Conservation (phyloP, 2,329 filamentous ascomycete genomes). For the Calonectria honghensis region DNA sequence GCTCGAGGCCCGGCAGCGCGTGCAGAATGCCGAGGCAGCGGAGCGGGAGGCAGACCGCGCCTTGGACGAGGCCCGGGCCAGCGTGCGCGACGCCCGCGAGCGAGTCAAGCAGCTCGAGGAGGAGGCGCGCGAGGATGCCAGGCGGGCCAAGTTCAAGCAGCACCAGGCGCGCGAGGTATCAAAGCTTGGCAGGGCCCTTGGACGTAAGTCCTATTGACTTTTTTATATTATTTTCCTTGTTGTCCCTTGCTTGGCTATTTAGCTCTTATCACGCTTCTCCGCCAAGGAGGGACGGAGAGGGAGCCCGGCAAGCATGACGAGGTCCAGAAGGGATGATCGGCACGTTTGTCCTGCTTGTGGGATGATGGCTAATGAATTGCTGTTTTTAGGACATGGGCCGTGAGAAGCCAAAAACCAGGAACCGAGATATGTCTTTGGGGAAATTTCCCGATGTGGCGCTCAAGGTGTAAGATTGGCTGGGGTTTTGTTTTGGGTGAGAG, state of each 20-base stretch:
- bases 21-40: constrained; percentile 77
- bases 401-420: constrained; percentile 16
- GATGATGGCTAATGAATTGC: constrained; percentile 28
- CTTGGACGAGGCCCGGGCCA: constrained; percentile 72
- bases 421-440: constrained; percentile 19
- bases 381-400: constrained; percentile 40
- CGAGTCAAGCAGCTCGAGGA: constrained; percentile 78
- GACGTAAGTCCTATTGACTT: constrained; percentile 70
- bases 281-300: background rate
- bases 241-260: background rate
- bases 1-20: constrained; percentile 75
- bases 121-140: constrained; percentile 79
- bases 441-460: constrained; percentile 34
- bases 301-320: background rate
- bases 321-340: constrained; percentile 15
- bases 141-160: constrained; percentile 81
- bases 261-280: background rate
- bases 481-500: background rate
- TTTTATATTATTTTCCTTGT: background rate
- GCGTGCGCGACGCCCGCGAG: constrained; percentile 78
- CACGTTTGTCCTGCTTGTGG: constrained; percentile 19
- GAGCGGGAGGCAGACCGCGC: constrained; percentile 80
- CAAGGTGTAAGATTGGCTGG: constrained; percentile 26
- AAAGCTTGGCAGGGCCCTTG: constrained; percentile 81
- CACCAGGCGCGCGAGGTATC: constrained; percentile 78